Evolutionary conservation across 306 rosid genomes (phyloP), one percentile per base, ranked within the genome.

Genomic region (Boehmeria nivea): DNA sequence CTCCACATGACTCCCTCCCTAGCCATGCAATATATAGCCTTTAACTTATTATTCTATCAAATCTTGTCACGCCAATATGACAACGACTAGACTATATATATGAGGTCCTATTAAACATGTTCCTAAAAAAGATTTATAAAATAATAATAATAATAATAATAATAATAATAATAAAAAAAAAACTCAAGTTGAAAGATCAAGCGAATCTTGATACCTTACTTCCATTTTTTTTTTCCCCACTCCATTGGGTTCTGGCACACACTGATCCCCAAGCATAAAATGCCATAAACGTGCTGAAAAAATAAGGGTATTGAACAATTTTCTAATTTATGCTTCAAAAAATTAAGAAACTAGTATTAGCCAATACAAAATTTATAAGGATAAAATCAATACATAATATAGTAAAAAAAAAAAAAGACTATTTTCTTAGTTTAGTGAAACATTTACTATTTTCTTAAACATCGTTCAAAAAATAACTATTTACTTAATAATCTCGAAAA

Each of bases 1-100:
- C 42, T 71, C 78, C 60, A 67, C 73, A 43, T 69, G 63, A 54
- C 36, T 21, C 43, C 59, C n/a, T 25, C 20, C 40, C 43, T 66
- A 34, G 31, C 21, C 27, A 45, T 25, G 47, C 50, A 44, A 17
- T 25, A 22, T n/a, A n/a, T n/a, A n/a, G n/a, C 8, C 63, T 54
- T 49, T 17, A 45, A 44, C 51, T 55, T 38, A 19, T 14, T 13
- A 38, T 39, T 57, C 19, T 36, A 56, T 31, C 25, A 36, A 69
- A 55, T 18, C 54, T 39, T 42, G 24, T 65, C 69, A 61, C 3
- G 42, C 20, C 14, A 14, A 34, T 11, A 17, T 31, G 59, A 56
- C 25, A 11, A 39, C 33, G 38, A 66, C 57, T 25, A 49, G 14
- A 66, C 51, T 1, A 16, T 64, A n/a, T 27, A 31, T 8, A 8